phyloP scores from a whole-genome alignment of 768 basidiomycete genomes.

The Mycena albidolilacea region DNA sequence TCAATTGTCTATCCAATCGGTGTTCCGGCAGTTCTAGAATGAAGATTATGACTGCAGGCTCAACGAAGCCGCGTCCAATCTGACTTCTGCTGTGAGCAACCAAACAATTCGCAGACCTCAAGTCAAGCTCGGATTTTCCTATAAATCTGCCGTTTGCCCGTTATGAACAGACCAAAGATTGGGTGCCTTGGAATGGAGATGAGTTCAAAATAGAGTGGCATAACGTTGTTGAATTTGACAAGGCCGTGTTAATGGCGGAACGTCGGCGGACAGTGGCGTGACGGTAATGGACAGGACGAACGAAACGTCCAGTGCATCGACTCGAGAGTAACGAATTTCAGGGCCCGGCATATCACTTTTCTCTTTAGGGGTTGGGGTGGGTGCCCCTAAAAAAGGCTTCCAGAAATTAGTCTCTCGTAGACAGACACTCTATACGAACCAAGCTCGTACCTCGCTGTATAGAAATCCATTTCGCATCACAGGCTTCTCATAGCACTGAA shows the following conservation, averaged over 20 bases:
- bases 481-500: too few relatives aligned
- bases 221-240: not conserved
- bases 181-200: not conserved
- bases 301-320: not conserved
- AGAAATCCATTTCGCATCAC: too few relatives aligned
- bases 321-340: not conserved
- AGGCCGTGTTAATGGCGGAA: not conserved
- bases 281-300: not conserved
- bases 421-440: too few relatives aligned
- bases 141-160: not conserved
- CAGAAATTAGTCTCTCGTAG: too few relatives aligned
- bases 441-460: too few relatives aligned
- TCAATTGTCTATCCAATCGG: not conserved
- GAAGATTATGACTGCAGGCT: constrained; percentile 9
- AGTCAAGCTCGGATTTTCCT: constrained; percentile 10
- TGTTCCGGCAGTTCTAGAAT: constrained; percentile 1
- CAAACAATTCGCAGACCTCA: constrained; percentile 15
- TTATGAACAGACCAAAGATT: constrained; percentile 1
- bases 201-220: constrained; percentile 3
- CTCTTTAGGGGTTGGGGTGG: too few relatives aligned
- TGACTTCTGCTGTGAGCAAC: constrained; percentile 6
- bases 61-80: constrained; percentile 2
- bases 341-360: not conserved
- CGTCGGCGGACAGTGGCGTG: not conserved
- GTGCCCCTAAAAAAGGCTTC: too few relatives aligned